Conservation (phyloP, 2,329 filamentous ascomycete genomes). For the Xylaria sp. region DNA sequence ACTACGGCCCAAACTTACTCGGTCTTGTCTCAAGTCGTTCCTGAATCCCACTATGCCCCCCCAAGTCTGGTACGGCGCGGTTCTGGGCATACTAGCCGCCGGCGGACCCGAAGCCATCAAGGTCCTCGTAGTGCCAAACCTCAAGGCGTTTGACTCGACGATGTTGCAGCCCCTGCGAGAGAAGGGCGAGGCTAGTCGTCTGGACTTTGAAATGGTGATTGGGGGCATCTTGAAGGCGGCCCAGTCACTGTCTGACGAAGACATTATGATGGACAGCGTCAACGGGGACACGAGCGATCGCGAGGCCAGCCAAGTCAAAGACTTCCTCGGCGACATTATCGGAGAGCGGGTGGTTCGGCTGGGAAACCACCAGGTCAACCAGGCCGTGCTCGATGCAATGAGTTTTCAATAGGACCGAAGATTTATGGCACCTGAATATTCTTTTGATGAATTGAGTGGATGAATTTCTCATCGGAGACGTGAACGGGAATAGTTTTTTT, state of each 20-base stretch:
- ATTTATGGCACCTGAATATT: not conserved
- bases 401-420: constrained; percentile 56
- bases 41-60: constrained; percentile 86
- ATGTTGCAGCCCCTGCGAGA: constrained; percentile 65
- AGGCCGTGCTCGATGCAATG: constrained; percentile 64
- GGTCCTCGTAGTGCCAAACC: constrained; percentile 65
- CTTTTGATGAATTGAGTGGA: not conserved
- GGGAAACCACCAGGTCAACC: constrained; percentile 59
- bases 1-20: constrained; percentile 85
- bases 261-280: constrained; percentile 52
- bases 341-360: constrained; percentile 59
- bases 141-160: constrained; percentile 63
- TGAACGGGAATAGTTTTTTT: not conserved
- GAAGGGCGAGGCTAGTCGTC: constrained; percentile 52
- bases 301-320: constrained; percentile 59
- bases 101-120: constrained; percentile 72
- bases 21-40: constrained; percentile 93
- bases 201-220: constrained; percentile 66
- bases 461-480: not conserved
- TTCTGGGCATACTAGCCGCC: constrained; percentile 81
- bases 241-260: constrained; percentile 54
- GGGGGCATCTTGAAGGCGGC: constrained; percentile 66
- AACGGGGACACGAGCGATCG: constrained; percentile 53
- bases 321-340: constrained; percentile 65
- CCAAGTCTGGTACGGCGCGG: constrained; percentile 87